Evolutionary conservation across 257 asterid species (phyloP).

Genomic region (Knoxia roxburghii): DNA sequence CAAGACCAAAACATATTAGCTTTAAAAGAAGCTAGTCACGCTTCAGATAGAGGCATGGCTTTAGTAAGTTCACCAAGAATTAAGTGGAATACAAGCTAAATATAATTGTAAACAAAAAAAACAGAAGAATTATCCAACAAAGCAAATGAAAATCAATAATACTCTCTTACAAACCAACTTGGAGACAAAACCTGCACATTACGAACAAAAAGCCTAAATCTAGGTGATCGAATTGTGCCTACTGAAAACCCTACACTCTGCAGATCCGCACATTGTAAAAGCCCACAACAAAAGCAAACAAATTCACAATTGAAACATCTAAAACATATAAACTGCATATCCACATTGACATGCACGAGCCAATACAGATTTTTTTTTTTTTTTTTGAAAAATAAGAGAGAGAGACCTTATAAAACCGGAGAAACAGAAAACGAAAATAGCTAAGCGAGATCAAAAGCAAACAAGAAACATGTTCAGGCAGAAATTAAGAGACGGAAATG

Average conservation of each 20-base stretch:
- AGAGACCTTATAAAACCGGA: neutral
- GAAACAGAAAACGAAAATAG: neutral
- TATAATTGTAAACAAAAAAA: neutral
- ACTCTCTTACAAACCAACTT: neutral
- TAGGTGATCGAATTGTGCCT: neutral
- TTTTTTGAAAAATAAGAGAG: neutral
- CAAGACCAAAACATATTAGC: neutral
- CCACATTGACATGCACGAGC: slow-evolving; percentile 5
- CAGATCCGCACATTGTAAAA: slow-evolving; percentile 1
- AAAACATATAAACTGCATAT: neutral
- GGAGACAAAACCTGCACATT: neutral
- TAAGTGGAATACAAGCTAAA: neutral
- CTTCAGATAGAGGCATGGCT: no score
- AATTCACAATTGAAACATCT: neutral
- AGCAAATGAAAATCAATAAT: neutral
- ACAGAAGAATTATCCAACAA: neutral
- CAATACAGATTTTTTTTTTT: no score
- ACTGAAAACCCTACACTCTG: slow-evolving; percentile 9
- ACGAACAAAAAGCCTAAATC: neutral
- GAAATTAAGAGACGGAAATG: neutral
- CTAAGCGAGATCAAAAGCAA: neutral
- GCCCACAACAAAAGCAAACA: neutral
- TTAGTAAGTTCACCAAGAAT: neutral
- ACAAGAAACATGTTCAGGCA: neutral
- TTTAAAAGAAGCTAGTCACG: neutral